Percentiles rank a stretch among this genome's conserved stretches.
These are phyloP conservation scores for Clarireedia paspali DNA, from an alignment of 2,329 filamentous ascomycete genomes.

Conservation along the genomic window DNA sequence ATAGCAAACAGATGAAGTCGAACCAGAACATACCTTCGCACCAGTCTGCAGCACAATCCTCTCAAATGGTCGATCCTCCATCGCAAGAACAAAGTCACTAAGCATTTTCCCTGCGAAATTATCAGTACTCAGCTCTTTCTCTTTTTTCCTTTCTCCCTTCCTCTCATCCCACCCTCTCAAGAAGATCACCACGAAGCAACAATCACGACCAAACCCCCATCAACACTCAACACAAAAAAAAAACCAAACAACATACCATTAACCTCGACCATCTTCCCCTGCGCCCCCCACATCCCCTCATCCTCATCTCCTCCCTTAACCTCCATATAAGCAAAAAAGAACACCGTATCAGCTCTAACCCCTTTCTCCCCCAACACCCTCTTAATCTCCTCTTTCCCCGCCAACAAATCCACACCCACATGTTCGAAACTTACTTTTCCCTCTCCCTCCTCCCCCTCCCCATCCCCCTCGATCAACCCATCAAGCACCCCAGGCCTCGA, in stretches of 20 bases:
- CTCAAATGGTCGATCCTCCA: neutral
- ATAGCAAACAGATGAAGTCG: no score
- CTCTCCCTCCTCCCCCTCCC: no score
- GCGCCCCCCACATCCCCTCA: neutral
- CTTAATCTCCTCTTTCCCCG: neutral
- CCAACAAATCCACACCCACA: neutral
- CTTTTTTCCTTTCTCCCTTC: no score
- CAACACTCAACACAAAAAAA: no score
- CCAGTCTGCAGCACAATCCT: neutral
- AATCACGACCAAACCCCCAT: no score
- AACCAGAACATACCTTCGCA: neutral
- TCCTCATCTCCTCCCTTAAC: neutral
- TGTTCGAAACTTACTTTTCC: neutral
- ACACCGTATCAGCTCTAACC: neutral
- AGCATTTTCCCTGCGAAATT: neutral
- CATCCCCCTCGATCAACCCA: neutral
- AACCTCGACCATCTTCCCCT: neutral
- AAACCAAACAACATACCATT: neutral
- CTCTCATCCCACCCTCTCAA: no score
- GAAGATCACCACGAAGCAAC: no score
- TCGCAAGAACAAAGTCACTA: neutral
- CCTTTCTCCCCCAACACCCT: neutral
- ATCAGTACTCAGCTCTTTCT: neutral
- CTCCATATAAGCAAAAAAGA: neutral
- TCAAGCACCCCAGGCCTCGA: neutral